Conservation (phyloP, 1,284 basidiomycete genomes). For the Trichosporon asahii region DNA sequence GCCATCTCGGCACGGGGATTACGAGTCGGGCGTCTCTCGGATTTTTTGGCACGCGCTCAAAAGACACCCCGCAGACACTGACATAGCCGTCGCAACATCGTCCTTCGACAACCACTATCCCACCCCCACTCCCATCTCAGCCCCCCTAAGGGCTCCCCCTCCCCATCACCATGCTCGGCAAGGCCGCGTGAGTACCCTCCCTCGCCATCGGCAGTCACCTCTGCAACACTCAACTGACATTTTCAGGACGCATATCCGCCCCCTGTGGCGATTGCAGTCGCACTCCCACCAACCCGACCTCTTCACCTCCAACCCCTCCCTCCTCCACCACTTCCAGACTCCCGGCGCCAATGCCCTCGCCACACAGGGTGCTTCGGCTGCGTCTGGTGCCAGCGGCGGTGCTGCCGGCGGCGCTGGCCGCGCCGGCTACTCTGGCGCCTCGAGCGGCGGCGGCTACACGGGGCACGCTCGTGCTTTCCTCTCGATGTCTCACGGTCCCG, state of each 20-base stretch:
- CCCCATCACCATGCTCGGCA: slow-evolving; percentile 40
- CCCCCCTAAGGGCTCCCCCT: slow-evolving; percentile 9
- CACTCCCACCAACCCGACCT: slow-evolving; percentile 38
- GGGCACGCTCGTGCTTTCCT: slow-evolving; percentile 48
- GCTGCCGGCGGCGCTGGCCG: slow-evolving; percentile 37
- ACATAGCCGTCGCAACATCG: not conserved
- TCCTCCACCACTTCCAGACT: slow-evolving; percentile 48
- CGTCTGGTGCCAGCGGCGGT: slow-evolving; percentile 22
- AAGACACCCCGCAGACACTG: not conserved
- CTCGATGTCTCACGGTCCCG: slow-evolving; percentile 35
- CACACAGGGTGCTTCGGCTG: slow-evolving; percentile 28
- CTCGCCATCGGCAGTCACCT: not conserved
- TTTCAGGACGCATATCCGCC: slow-evolving; percentile 46
- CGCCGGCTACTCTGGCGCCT: slow-evolving; percentile 38
- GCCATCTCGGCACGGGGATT: slow-evolving; percentile 7
- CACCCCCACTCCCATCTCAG: slow-evolving; percentile 7
- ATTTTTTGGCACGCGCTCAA: slow-evolving; percentile 10
- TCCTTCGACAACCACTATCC: not conserved
- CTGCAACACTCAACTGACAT: not conserved
- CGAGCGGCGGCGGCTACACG: slow-evolving; percentile 41
- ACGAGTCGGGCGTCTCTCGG: slow-evolving; percentile 6
- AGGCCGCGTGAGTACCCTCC: slow-evolving; percentile 43
- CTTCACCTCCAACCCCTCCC: slow-evolving; percentile 51
- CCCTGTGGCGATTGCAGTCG: slow-evolving; percentile 44
- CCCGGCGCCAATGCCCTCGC: slow-evolving; percentile 30